These are phyloP conservation scores for Rhodamnia rubescens DNA, from an alignment of 345 rosid genomes.

Conservation along the genomic window DNA sequence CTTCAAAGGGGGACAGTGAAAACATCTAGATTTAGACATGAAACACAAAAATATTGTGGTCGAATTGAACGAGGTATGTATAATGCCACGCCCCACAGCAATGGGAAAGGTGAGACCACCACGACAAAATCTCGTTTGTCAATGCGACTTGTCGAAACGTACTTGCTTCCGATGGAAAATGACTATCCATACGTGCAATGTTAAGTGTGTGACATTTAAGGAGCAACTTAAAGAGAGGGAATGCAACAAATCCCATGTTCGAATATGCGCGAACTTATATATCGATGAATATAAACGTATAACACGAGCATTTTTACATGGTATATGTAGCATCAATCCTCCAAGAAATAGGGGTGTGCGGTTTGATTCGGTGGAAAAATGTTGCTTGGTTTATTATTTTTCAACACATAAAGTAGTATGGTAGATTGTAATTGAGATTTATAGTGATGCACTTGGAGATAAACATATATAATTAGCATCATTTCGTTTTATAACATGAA, in stretches of 20 bases:
- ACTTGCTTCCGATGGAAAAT: not conserved
- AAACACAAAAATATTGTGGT: not conserved
- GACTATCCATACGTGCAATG: not conserved
- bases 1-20: not conserved
- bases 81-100: not conserved
- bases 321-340: not conserved
- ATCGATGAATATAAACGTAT: not conserved
- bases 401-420: no score
- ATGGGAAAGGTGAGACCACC: not conserved
- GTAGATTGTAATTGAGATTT: no score
- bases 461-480: no score
- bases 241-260: rapidly evolving
- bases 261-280: not conserved
- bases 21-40: not conserved
- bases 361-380: no score
- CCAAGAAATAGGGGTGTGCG: no score
- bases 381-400: no score
- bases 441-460: no score
- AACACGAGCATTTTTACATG: not conserved
- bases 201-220: rapidly evolving
- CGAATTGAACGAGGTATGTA: not conserved
- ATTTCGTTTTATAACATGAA: no score
- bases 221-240: not conserved
- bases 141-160: not conserved
- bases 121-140: not conserved